Conservation (phyloP, 768 basidiomycete species). For the Solioccasus polychromus region DNA sequence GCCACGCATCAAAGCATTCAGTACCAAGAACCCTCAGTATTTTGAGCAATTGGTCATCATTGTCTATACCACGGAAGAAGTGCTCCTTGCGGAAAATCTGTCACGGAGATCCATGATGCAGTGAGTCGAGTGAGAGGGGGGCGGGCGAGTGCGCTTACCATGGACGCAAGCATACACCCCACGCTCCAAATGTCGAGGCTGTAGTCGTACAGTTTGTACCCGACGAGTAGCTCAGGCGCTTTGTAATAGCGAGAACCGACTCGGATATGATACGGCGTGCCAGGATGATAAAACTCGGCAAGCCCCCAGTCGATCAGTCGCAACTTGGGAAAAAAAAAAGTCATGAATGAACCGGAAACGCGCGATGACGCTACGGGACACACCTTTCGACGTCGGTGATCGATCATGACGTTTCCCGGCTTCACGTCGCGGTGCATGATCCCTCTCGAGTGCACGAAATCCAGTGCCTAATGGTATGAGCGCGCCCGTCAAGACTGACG, state of each 20-base stretch:
- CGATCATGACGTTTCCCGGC: slow-evolving; percentile 74
- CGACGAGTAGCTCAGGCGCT: slow-evolving; percentile 68
- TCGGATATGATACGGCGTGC: slow-evolving; percentile 67
- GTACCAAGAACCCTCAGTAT: slow-evolving; percentile 69
- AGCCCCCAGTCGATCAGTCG: slow-evolving; percentile 74
- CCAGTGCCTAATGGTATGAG: slow-evolving; percentile 43
- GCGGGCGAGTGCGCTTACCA: slow-evolving; percentile 44
- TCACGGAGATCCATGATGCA: too few relatives aligned
- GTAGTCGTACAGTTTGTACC: slow-evolving; percentile 71
- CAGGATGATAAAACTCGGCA: slow-evolving; percentile 73
- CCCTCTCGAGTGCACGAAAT: slow-evolving; percentile 69
- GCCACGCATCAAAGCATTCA: slow-evolving; percentile 58
- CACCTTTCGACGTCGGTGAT: slow-evolving; percentile 59
- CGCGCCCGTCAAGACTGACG: neutral
- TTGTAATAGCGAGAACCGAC: slow-evolving; percentile 75
- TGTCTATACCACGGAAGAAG: slow-evolving; percentile 73
- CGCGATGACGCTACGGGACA: slow-evolving; percentile 16
- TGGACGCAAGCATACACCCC: slow-evolving; percentile 72
- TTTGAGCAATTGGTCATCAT: slow-evolving; percentile 69
- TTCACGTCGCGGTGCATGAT: slow-evolving; percentile 73
- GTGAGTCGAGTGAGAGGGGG: neutral
- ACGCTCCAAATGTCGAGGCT: slow-evolving; percentile 72
- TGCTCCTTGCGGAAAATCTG: slow-evolving; percentile 74
- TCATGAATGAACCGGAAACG: neutral
- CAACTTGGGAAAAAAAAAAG: slow-evolving; percentile 31